Base-by-base conservation (phyloP, 164 flowering plant genomes). In the Vitis rupestris region DNA sequence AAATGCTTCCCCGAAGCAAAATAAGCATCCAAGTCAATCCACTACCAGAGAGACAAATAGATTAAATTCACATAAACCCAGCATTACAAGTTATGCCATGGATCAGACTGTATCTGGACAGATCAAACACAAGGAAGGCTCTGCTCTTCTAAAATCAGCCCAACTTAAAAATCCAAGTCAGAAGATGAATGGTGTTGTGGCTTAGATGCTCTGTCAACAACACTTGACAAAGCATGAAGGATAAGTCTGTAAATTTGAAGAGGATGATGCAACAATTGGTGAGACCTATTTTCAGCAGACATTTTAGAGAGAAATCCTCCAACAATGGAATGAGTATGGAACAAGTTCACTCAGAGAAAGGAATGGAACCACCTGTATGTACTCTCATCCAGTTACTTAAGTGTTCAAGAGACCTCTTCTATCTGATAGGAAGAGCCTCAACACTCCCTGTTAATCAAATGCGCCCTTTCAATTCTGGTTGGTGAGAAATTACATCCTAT, bases 101-200 rank as follows among this genome's bases (percentile, higher is more conserved):
- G 17, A 58, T 58, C 44, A 37, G 44, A 37, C 44, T 37, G 44
- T 37, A 37, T 37, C 44, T 37, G 44, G 44, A 53, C 56, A 53
- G 56, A 27, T 16, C 3, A 16, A n/a, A 61, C 31, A 44, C 63
- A 11, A 19, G 59, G 27, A 47, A 65, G 59, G 51, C 19, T 52
- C 16, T 54, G 56, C 59, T 58, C 65, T 48, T 2, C 23, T 23
- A 63, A 55, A 73, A 44, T 68, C 67, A 68, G 58, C 17, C 58
- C 71, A 56, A 17, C 54, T 56, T 67, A 54, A 68, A 57, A 55
- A 49, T n/a, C 44, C 51, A 61, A 49, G 19, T 62, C 51, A 8
- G 49, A 55, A 72, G 61, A 2, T n/a, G 63, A 58, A 57, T 50
- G 50, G n/a, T 9, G 8, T 48, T 15, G 9, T 56, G 59, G 59